Evolutionary conservation across 2,329 filamentous ascomycete species (phyloP), one percentile per base, ranked within the genome.

Genomic region (Aspergillus oerlinghausenensis): DNA sequence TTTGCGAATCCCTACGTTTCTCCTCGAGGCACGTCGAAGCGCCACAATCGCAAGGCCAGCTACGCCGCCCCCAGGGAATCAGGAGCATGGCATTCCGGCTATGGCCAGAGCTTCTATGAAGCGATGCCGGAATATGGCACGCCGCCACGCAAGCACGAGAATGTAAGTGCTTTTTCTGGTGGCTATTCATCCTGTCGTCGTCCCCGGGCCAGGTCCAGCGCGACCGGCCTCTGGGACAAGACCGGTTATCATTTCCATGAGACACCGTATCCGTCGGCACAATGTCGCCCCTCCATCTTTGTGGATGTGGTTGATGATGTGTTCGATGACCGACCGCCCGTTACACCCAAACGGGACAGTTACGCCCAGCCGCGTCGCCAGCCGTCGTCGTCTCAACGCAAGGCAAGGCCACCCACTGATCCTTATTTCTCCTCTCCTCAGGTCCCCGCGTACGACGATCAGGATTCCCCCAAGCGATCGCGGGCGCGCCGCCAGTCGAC

Each of bases 161-260:
- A 83, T 86, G 84, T 87, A 86, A 87, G 84, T 87, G 80, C 79
- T 80, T 81, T 77, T 75, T 73, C 70, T 70, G 73, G 73, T 70
- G 73, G 67, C 62, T 67, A 68, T 65, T 64, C 65, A 59, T 67
- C 67, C 60, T 63, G 68, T 70, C 70, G 73, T 73, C 79, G 79
- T 69, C 75, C 70, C 64, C 75, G 75, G 69, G 80, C 80, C 67
- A 79, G 79, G 70, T 76, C 76, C 68, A 69, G 67, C 68, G 61
- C 65, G 57, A 61, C 65, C 54, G 67, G 58, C 28, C 55, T 54
- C 17, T 58, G 55, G 57, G 61, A 63, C 23, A 57, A 59, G 48
- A 56, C 58, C 51, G 51, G 55, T 48, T 56, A 54, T 51, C 61
- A 47, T 26, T 23, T 25, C 43, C 26, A 23, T 25, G 21, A 47